Percentiles rank a stretch among this genome's conserved stretches.
Conservation (phyloP, 1,284 basidiomycete genomes). For the Apiotrichum montevideense region DNA sequence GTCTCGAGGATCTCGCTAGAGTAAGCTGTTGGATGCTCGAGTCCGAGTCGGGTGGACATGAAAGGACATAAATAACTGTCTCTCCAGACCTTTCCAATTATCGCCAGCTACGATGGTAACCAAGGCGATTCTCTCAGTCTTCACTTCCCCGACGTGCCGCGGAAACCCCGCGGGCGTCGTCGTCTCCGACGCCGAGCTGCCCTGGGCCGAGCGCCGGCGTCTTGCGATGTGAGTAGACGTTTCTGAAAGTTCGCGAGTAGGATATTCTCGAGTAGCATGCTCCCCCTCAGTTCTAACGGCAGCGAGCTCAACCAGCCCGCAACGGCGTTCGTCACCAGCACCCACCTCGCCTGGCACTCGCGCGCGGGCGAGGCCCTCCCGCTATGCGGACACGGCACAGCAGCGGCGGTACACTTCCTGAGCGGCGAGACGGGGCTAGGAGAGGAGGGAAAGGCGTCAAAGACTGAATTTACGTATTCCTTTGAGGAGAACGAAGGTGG, state of each 20-base stretch:
- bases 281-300: no score
- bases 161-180: conserved; percentile 1
- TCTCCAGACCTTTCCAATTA: no score
- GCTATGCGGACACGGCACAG: background rate
- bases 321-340: background rate
- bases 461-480: background rate
- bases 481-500: background rate
- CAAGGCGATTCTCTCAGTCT: background rate
- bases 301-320: background rate
- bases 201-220: background rate
- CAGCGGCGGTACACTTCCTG: background rate
- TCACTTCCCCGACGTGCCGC: background rate
- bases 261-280: no score
- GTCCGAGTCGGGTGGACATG: no score
- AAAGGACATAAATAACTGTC: no score
- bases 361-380: background rate
- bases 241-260: no score
- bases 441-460: background rate
- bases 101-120: background rate
- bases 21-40: no score
- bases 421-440: background rate
- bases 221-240: background rate
- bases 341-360: background rate
- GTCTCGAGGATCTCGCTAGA: no score
- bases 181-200: background rate